These are phyloP conservation scores for Aspergillus sp. DNA, from an alignment of 2,329 filamentous ascomycete species.

Conservation along the genomic window DNA sequence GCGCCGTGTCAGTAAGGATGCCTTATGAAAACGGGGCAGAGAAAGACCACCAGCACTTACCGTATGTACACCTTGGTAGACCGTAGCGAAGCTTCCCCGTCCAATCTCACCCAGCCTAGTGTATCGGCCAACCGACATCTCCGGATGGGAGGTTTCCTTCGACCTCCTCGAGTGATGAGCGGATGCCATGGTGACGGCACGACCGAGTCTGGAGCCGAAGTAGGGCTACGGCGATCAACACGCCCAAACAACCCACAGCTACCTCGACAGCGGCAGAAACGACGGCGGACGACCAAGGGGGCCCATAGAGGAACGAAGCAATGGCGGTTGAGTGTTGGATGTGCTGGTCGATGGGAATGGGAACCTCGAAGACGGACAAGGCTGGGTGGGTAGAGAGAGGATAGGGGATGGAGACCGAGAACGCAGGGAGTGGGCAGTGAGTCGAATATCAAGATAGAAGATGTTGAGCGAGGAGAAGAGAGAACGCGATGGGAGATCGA, in stretches of 20 bases:
- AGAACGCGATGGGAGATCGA: not conserved
- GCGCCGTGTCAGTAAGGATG: not conserved
- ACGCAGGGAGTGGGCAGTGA: too few species aligned
- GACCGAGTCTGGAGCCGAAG: slow-evolving; percentile 17
- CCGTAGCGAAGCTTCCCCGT: slow-evolving; percentile 95
- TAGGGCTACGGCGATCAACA: slow-evolving; percentile 15
- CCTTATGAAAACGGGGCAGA: not conserved
- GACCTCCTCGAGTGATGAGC: slow-evolving; percentile 42
- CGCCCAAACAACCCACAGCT: slow-evolving; percentile 33
- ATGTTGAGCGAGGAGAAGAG: slow-evolving; percentile 4
- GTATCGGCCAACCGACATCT: slow-evolving; percentile 68
- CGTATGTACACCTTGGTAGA: slow-evolving; percentile 83
- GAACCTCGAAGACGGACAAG: slow-evolving; percentile 4
- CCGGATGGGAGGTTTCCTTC: slow-evolving; percentile 29
- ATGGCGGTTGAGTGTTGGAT: slow-evolving; percentile 7
- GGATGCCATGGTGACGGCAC: slow-evolving; percentile 41
- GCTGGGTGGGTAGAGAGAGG: not conserved
- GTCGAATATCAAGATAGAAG: too few species aligned
- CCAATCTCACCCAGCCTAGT: slow-evolving; percentile 85
- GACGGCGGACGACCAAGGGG: slow-evolving; percentile 21
- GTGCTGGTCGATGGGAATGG: slow-evolving; percentile 10
- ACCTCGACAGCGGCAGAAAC: slow-evolving; percentile 31
- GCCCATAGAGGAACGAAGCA: slow-evolving; percentile 33
- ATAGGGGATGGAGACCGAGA: not conserved
- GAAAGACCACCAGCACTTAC: slow-evolving; percentile 50